phyloP scores from a whole-genome alignment of 2,329 filamentous ascomycete species.

The Pseudogymnoascus sp. region DNA sequence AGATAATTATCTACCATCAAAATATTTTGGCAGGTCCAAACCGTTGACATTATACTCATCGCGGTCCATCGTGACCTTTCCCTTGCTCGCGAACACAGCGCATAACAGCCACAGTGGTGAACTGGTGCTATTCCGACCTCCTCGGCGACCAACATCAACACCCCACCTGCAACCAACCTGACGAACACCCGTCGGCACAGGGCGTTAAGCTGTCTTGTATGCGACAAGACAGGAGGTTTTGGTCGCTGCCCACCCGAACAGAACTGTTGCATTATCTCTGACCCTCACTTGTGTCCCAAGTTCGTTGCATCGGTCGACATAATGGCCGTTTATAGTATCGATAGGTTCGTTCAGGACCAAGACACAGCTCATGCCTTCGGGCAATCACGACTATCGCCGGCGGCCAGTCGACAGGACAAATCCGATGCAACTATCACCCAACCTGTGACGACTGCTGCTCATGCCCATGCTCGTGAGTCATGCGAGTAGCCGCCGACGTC shows the following conservation, averaged over 20 bases:
- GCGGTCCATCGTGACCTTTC: neutral
- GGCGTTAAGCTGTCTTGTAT: neutral
- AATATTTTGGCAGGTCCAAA: slow-evolving; percentile 1
- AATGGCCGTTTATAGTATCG: neutral
- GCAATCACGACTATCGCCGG: neutral
- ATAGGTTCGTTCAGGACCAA: neutral
- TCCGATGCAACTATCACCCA: neutral
- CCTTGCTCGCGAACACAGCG: neutral
- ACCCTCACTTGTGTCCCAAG: neutral
- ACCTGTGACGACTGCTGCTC: neutral
- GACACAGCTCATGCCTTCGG: neutral
- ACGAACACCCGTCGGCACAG: neutral
- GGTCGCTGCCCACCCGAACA: neutral
- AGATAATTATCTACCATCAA: neutral
- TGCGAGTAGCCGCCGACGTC: neutral
- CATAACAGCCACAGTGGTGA: neutral
- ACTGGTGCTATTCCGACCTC: neutral
- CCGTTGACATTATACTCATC: neutral
- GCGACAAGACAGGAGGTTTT: neutral
- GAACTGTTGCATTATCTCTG: neutral
- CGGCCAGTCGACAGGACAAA: neutral
- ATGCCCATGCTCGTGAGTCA: neutral
- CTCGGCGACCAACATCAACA: neutral
- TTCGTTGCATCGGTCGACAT: neutral
- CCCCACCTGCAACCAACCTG: slow-evolving; percentile 1